Evolutionary conservation across 1,284 basidiomycete genomes (phyloP).

Genomic region (Vanrija sp.): DNA sequence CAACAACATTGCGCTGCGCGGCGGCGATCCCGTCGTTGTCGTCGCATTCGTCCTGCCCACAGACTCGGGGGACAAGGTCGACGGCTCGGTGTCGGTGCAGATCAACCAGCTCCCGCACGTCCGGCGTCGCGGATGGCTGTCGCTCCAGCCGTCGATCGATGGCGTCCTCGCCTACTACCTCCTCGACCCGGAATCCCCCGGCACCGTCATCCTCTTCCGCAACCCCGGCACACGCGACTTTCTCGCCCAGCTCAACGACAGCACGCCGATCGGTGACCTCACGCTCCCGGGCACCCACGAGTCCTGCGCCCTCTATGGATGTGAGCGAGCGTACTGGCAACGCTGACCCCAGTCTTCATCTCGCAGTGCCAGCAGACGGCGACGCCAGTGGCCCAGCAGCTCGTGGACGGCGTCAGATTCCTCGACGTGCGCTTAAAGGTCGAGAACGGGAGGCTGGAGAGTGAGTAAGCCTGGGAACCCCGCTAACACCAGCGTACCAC

Average conservation of each 20-base stretch:
- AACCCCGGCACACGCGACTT: conserved; percentile 23
- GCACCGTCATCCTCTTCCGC: conserved; percentile 18
- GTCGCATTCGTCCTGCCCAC: no score
- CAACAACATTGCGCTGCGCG: no score
- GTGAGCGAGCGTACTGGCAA: conserved; percentile 11
- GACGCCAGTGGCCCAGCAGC: conserved; percentile 39
- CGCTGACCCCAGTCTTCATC: conserved; percentile 27
- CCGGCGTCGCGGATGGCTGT: conserved; percentile 12
- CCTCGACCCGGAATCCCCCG: background rate
- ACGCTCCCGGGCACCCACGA: conserved; percentile 63
- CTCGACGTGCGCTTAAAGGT: conserved; percentile 75
- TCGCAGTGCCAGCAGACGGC: conserved; percentile 46
- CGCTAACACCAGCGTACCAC: conserved; percentile 60
- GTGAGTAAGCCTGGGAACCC: conserved; percentile 18
- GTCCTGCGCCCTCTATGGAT: conserved; percentile 33
- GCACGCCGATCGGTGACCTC: conserved; percentile 62
- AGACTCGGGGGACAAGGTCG: no score
- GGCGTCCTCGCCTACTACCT: conserved; percentile 8
- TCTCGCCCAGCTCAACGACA: conserved; percentile 57
- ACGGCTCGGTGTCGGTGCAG: no score
- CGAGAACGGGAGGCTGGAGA: conserved; percentile 53
- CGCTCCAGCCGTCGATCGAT: background rate
- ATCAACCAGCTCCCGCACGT: background rate
- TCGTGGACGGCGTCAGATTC: conserved; percentile 61
- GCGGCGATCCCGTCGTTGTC: no score